Base-by-base conservation (phyloP, 306 rosid genomes). In the Cucumis melo region DNA sequence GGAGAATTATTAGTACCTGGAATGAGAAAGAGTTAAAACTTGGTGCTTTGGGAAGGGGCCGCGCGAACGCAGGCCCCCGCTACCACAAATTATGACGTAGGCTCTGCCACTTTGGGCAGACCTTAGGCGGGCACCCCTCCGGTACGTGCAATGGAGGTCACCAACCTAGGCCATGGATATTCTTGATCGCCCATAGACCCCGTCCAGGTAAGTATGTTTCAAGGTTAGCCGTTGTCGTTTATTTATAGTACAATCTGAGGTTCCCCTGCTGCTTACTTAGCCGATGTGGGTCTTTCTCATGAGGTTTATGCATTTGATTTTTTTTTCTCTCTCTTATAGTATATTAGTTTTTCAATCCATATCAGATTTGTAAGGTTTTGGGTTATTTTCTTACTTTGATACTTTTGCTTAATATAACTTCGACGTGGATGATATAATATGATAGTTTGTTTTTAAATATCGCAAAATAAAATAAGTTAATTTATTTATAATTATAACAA, bases 21-120 rank as follows among this genome's bases (percentile, higher is more conserved):
- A 42, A 10, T 1, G 13, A 2, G 44, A 8, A 39, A 39, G 48
- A 38, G 10, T 42, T 42, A 10, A 42, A 1, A 51, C 56, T 51
- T 20, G 51, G 51, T 1, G 53, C 1, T 3, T 12, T 46, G 36
- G 53, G 46, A 6, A 78, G 84, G 84, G 89, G 87, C 89, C 67
- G 89, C 89, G 83, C 91, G 80, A 61, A 87, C 88, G 85, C 91
- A 84, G 76, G 90, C 87, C 88, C 84, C 88, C 80, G 7, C 80
- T 11, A 13, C 68, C 62, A 88, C 82, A 91, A 87, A 91, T 87
- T 78, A 84, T 83, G 89, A 90, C 81, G 85, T 84, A 79, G 87
- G 82, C 44, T 85, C 89, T 80, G 66, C 85, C 64, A 4, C 82
- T 19, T 75, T 62, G 81, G 74, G 85, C 70, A 84, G 84, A 87